Base-by-base conservation (phyloP, 2,329 filamentous ascomycete species). In the Calonectria henricotiae region DNA sequence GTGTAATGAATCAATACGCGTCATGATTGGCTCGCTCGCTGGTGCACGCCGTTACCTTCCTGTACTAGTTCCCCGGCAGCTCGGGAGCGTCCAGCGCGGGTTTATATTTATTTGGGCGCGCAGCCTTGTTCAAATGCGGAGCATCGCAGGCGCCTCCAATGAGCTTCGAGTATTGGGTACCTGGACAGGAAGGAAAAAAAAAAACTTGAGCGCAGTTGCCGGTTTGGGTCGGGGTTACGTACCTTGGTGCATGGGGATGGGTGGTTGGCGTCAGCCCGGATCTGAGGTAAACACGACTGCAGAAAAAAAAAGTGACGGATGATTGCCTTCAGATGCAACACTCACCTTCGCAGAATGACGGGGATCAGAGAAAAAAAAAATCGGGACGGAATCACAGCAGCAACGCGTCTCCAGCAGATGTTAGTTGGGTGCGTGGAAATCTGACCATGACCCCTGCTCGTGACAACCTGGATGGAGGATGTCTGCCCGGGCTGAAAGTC, bases 51-150 rank as follows among this genome's bases (percentile, higher is more conserved):
- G 75, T 75, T 76, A 69, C 67, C 67, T 71, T 72, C 51, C 63
- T 66, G 71, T 67, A 41, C 62, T 77, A 77, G 74, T 67, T 75
- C 39, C 71, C 73, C 69, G 73, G 71, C 39, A 60, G 70, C 70
- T 75, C 76, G 76, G 76, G 70, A 75, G 72, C 75, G 66, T 66
- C 75, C 73, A 77, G 67, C 66, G 69, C 58, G 66, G 54, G 51
- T 58, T 71, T 68, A 72, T 62, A 65, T 67, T 71, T 70, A 65
- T 67, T 71, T 70, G 58, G 62, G 27, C 44, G 70, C 58, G 62
- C 61, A 73, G 73, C 67, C 63, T 69, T 58, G 69, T 51, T 35
- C 61, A 71, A 74, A 73, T 76, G 75, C 69, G 74, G 75, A 74
- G 74, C 75, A 54, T 49, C 27, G 62, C 58, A 37, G 66, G 5